These are phyloP conservation scores for Brachypodium distachyon DNA, from an alignment of 202 grass and related monocot genomes.

Conservation along the genomic window DNA sequence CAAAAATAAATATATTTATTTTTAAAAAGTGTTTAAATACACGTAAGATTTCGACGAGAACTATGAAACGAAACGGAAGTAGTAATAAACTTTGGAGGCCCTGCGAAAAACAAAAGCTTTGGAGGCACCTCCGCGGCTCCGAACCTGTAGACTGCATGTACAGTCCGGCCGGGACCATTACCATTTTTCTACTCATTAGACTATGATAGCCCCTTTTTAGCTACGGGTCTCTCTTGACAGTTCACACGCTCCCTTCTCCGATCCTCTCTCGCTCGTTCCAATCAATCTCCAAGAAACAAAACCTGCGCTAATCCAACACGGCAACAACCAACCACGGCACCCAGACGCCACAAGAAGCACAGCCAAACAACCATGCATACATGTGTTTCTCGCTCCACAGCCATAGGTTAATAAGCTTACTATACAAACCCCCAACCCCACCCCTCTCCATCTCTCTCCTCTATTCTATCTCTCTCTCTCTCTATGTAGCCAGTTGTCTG, in stretches of 20 bases:
- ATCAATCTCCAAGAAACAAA: background rate
- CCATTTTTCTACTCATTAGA: background rate
- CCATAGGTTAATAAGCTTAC: background rate
- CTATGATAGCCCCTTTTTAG: background rate
- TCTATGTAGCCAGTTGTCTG: background rate
- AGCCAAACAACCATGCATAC: background rate
- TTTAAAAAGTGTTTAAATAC: too few species aligned
- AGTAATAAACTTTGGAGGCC: too few species aligned
- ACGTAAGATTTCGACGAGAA: too few species aligned
- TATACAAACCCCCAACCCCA: too few species aligned
- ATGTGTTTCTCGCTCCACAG: constrained; percentile 11
- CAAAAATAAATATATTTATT: too few species aligned
- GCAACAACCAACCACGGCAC: constrained; percentile 1
- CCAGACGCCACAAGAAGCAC: constrained; percentile 9
- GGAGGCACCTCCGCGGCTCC: too few species aligned
- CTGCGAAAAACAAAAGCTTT: too few species aligned
- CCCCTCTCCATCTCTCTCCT: background rate
- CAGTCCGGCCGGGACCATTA: too few species aligned
- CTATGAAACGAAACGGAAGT: too few species aligned
- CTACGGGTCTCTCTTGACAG: background rate
- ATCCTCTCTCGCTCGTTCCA: background rate
- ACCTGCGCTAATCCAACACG: constrained; percentile 4
- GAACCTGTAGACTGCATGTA: too few species aligned
- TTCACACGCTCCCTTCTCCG: constrained; percentile 16
- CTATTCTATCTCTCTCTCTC: background rate